Base-by-base conservation (phyloP, 495 filamentous ascomycete species). In the Podospora pseudocomata region DNA sequence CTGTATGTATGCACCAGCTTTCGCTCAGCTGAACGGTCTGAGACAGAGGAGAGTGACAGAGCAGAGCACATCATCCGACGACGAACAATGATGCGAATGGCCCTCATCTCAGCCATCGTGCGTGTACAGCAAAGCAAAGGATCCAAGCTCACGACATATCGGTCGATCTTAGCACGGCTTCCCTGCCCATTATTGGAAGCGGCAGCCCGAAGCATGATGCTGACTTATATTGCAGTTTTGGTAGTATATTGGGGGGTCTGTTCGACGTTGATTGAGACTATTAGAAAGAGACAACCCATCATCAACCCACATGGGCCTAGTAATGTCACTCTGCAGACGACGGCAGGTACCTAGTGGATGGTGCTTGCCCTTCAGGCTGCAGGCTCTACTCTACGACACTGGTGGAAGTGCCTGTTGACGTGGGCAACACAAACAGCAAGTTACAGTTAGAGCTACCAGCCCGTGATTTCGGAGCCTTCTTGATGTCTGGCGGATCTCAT, bases 111-210 rank as follows among this genome's bases (percentile, higher is more conserved):
- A 13, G 39, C 39, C 15, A 13, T 49, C 39, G 2, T 18, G 39
- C 39, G 39, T 16, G 39, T 18, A 49, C 15, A 49, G 39, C 39
- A 18, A 6, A 49, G 64, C 39, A 49, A 49, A 49, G 64, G 68
- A 69, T 65, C 67, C 65, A 68, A 65, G 69, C 58, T 65, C 67
- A 71, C 39, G 67, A 67, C 18, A 58, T 53, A 63, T 69, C 30
- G 65, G 74, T 66, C 70, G 74, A 76, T 76, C 74, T 74, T 76
- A 74, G 53, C 65, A 63, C 39, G 18, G 44, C 13, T 60, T 67
- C 72, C 74, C 68, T 73, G 74, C 30, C 60, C 64, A 60, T 70
- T 76, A 76, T 54, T 28, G 55, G 55, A 19, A 26, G 23, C n/a
- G 58, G 54, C 23, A 49, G 30, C 32, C 67, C 55, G 30, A 62